Base-by-base conservation (phyloP, 169 alveolate species). In the Theileria luwenshuni region DNA sequence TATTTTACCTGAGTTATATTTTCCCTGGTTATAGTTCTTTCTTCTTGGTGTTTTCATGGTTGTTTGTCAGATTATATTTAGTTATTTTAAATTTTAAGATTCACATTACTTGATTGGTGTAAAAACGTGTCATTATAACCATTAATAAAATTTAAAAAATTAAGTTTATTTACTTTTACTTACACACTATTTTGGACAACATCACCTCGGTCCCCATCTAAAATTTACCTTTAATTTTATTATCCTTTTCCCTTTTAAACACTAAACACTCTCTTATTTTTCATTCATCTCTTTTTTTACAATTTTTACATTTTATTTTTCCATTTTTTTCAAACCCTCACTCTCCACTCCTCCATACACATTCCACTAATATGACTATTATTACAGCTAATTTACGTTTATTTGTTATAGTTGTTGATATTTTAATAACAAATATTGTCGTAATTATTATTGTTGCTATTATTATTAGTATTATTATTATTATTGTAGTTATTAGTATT, bases 1-100 rank as follows among this genome's bases (percentile, higher is more conserved):
- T 38, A 13, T 54, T 54, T 25, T n/a, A 54, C 63, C 63, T n/a
- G 63, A 54, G 17, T 33, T n/a, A 54, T 54, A 8, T 54, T n/a
- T 54, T n/a, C n/a, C 15, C 27, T 32, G 8, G 3, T 54, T 54
- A 23, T 54, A 54, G 27, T 54, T 32, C 25, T 54, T 54, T 38
- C 63, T 27, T 54, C 63, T 54, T 25, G 63, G 63, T 13, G 63
- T 54, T 54, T 54, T 54, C 63, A 54, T 54, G 63, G 27, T 54
- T n/a, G 15, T 27, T 12, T 25, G 27, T 33, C 15, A 27, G 35
- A 25, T 54, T 23, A 54, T 38, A 38, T 54, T 1, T 10, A 23
- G 8, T 54, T 2, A 23, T 8, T 27, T 54, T 54, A n/a, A 2
- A 2, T 54, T 54, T 25, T 15, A n/a, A 33, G 33, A 54, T 13